Conservation (phyloP, 108 stramenopile genomes). For the Cylindrotheca closterium region DNA sequence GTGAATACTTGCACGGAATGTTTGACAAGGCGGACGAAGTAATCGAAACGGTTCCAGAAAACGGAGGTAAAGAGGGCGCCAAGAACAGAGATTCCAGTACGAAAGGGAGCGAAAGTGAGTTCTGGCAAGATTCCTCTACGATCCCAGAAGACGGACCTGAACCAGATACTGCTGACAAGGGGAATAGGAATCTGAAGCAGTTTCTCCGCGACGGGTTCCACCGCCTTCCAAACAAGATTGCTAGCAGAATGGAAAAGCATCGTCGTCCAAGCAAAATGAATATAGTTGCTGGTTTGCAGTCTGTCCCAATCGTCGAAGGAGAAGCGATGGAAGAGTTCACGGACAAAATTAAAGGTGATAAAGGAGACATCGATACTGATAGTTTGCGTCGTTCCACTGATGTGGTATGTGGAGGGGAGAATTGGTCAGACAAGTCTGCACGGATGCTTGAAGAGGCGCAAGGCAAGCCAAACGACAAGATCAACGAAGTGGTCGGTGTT, state of each 20-base stretch:
- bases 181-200: conserved; percentile 41
- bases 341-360: conserved; percentile 16
- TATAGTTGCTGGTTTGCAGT: conserved; percentile 12
- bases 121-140: conserved; percentile 33
- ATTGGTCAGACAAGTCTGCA: conserved; percentile 84
- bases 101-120: conserved; percentile 17
- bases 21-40: conserved; percentile 64
- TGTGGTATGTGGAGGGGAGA: conserved; percentile 74
- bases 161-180: conserved; percentile 20
- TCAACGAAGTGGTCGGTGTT: conserved; percentile 65
- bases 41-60: conserved; percentile 32
- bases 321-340: conserved; percentile 20
- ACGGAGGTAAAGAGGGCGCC: conserved; percentile 12
- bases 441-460: conserved; percentile 65
- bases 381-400: conserved; percentile 67
- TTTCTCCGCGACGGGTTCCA: conserved; percentile 53
- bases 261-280: conserved; percentile 18
- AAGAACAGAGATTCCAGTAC: conserved; percentile 19
- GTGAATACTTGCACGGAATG: conserved; percentile 89
- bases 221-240: conserved; percentile 61
- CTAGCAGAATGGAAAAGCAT: conserved; percentile 47
- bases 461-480: conserved; percentile 36
- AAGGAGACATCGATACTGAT: conserved; percentile 65
- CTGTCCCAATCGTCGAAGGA: conserved; percentile 53
- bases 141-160: conserved; percentile 4